Evolutionary conservation across 306 rosid species (phyloP).

Genomic region (Psophocarpus tetragonolobus): DNA sequence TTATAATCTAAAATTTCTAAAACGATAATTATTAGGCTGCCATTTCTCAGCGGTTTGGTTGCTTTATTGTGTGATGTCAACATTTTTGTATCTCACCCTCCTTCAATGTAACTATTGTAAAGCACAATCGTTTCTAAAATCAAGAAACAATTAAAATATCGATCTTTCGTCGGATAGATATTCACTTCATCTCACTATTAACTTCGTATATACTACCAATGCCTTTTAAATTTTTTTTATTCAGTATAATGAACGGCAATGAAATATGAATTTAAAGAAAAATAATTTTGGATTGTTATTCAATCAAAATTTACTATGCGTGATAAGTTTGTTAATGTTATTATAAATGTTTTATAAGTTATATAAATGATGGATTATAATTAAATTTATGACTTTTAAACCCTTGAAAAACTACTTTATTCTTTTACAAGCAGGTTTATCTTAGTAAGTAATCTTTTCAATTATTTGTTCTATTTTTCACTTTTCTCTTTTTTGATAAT

Average conservation of each 20-base stretch:
- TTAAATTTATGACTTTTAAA: too few relatives aligned
- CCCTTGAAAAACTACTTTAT: too few relatives aligned
- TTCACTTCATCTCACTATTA: neutral
- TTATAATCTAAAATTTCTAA: neutral
- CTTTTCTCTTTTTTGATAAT: neutral
- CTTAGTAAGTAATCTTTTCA: neutral
- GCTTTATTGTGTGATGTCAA: neutral
- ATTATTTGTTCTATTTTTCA: neutral
- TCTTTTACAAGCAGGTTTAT: too few relatives aligned
- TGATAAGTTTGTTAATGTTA: too few relatives aligned
- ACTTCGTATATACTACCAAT: neutral
- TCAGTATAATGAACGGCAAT: neutral
- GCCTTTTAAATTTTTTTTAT: too few relatives aligned
- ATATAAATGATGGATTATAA: too few relatives aligned
- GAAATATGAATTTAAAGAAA: neutral
- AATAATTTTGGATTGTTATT: too few relatives aligned
- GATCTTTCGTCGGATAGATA: neutral
- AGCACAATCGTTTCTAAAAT: neutral
- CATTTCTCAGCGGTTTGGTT: neutral
- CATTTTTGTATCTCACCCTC: neutral
- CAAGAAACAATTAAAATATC: neutral
- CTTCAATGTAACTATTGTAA: neutral
- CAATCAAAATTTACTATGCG: too few relatives aligned
- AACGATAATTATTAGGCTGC: neutral
- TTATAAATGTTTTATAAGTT: too few relatives aligned